A percentile compares a stretch with the other conserved stretches of the same genome.
Conservation (phyloP, 228 moss, liverwort and hornwort genomes). For the Sphagnum fallax region DNA sequence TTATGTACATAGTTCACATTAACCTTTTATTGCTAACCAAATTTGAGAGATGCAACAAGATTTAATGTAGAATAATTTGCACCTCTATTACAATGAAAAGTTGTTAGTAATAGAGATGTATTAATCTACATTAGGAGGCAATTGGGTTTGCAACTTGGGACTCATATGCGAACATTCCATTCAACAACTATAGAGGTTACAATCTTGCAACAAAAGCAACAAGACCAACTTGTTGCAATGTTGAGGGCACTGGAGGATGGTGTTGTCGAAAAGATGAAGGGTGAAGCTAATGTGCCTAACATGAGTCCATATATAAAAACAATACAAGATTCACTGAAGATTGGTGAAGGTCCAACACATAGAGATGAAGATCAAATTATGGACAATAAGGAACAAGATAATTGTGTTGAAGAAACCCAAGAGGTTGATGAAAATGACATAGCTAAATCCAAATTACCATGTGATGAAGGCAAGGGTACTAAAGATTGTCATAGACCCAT, state of each 20-base stretch:
- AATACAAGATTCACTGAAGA: constrained; percentile 9
- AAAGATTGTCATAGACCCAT: too few species aligned
- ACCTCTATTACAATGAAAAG: too few species aligned
- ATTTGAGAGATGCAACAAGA: too few species aligned
- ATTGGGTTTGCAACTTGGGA: constrained; percentile 70
- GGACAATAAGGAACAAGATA: too few species aligned
- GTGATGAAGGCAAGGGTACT: too few species aligned
- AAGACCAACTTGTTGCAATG: constrained; percentile 82
- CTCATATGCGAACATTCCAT: constrained; percentile 96
- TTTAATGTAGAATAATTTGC: too few species aligned
- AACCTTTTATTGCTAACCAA: not conserved
- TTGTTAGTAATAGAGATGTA: not conserved
- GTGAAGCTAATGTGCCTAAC: constrained; percentile 27
- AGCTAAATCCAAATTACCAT: too few species aligned
- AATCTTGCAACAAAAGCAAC: constrained; percentile 81
- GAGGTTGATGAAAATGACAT: too few species aligned
- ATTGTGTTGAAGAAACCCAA: too few species aligned
- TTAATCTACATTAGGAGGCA: not conserved
- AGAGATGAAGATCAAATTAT: constrained; percentile 1
- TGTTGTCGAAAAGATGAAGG: constrained; percentile 54
- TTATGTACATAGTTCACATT: not conserved
- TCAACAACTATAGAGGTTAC: constrained; percentile 90
- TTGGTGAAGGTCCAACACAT: constrained; percentile 14
- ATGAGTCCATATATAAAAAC: constrained; percentile 23
- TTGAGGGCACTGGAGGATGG: constrained; percentile 88